A percentile compares a stretch with the other conserved stretches of the same genome.
Evolutionary conservation across 2,329 filamentous ascomycete species (phyloP).

Genomic region (Neospermospora avenae): DNA sequence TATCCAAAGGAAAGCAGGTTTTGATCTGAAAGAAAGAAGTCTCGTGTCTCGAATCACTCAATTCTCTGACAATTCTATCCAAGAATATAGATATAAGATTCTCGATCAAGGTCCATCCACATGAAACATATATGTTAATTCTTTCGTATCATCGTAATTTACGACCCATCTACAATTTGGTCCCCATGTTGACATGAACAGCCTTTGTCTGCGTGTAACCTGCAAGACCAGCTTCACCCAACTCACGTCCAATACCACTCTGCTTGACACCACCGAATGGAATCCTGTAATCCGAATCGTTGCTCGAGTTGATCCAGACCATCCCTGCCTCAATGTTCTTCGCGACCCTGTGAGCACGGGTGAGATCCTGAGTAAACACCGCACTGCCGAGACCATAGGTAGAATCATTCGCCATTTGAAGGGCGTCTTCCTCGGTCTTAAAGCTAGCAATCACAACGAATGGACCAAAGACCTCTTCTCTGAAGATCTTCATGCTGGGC

Average conservation of each 20-base stretch:
- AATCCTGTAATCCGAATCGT: conserved; percentile 42
- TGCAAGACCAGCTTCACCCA: conserved; percentile 43
- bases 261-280: conserved; percentile 60
- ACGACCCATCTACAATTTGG: conserved; percentile 18
- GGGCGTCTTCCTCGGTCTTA: conserved; percentile 53
- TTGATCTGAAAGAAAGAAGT: too few relatives aligned
- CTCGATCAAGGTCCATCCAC: too few relatives aligned
- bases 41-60: too few relatives aligned
- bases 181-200: conserved; percentile 39
- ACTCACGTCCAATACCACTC: conserved; percentile 53
- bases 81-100: too few relatives aligned
- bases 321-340: conserved; percentile 54
- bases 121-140: not conserved
- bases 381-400: conserved; percentile 54
- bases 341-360: conserved; percentile 40
- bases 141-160: not conserved
- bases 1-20: too few relatives aligned
- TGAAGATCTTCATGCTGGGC: conserved; percentile 45
- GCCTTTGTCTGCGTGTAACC: conserved; percentile 41
- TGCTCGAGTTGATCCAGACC: conserved; percentile 44
- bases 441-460: conserved; percentile 52
- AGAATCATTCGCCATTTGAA: conserved; percentile 52
- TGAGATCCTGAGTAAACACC: conserved; percentile 54
- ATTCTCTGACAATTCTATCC: too few relatives aligned
- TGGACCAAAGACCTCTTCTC: conserved; percentile 58